These are phyloP conservation scores for Macrocybe gigantea DNA, from an alignment of 768 basidiomycete species.

Conservation along the genomic window DNA sequence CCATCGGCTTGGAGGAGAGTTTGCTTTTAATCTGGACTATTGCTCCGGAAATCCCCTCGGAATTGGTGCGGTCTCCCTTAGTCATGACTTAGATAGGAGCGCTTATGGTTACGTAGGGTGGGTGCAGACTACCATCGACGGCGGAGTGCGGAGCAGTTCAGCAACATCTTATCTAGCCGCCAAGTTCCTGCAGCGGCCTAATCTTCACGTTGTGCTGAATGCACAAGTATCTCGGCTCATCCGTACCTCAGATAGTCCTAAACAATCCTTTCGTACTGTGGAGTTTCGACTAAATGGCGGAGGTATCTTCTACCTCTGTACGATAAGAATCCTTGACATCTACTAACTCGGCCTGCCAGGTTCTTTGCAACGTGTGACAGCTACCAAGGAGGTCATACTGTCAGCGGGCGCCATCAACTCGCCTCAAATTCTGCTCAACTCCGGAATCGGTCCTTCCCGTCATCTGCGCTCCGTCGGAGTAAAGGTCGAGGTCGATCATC, in stretches of 20 bases:
- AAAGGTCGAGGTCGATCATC: slow-evolving; percentile 11
- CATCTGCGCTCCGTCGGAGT: slow-evolving; percentile 7
- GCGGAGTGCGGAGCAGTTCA: slow-evolving; percentile 21
- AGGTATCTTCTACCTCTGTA: neutral
- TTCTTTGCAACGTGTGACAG: slow-evolving; percentile 9
- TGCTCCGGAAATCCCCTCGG: slow-evolving; percentile 23
- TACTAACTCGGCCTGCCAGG: neutral
- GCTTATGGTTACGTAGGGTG: slow-evolving; percentile 1
- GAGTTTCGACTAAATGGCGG: slow-evolving; percentile 3
- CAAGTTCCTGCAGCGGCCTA: slow-evolving; percentile 17
- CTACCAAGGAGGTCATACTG: slow-evolving; percentile 22
- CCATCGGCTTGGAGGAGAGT: slow-evolving; percentile 17
- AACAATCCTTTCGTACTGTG: slow-evolving; percentile 7
- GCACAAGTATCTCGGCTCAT: slow-evolving; percentile 17
- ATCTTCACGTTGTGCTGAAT: slow-evolving; percentile 23
- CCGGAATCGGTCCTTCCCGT: slow-evolving; percentile 9
- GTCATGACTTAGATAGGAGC: neutral
- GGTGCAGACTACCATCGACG: slow-evolving; percentile 12
- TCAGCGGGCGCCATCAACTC: slow-evolving; percentile 22
- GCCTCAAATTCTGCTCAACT: slow-evolving; percentile 17
- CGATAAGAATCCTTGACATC: neutral
- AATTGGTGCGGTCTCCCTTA: slow-evolving; percentile 9
- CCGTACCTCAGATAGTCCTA: slow-evolving; percentile 5
- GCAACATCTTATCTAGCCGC: slow-evolving; percentile 25
- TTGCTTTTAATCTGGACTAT: slow-evolving; percentile 21